Base-by-base conservation (phyloP, 306 rosid species). In the Ochetophila trinervis region DNA sequence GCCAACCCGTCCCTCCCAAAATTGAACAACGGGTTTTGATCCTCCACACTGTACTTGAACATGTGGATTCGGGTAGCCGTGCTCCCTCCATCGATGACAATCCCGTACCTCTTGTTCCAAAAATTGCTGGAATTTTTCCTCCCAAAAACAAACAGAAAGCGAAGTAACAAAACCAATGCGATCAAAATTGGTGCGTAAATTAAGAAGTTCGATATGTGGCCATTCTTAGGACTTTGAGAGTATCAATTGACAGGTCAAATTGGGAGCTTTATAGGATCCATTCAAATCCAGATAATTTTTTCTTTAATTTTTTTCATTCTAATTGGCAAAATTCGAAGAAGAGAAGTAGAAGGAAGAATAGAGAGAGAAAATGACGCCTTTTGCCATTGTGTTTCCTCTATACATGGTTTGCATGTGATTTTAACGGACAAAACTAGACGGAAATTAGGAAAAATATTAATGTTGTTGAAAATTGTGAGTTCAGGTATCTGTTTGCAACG, bases 51-150 rank as follows among this genome's bases (percentile, higher is more conserved):
- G 62, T 78, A 86, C 20, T 52, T 65, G 42, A 90, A 86, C 17
- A 93, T 91, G 68, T 93, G 95, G 73, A 90, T 84, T 63, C 99
- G 79, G 20, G 86, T 76, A 6, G 97, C 99, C 0, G 97, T 93
- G 57, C 98, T 93, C 30, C 98, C 98, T 0, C 99, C 97, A 62
- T 93, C 99, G 42, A 93, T 63, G 32, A 90, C 75, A 21, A 90
- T 87, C 57, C 86, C 82, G 64, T 83, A 89, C 58, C 83, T 76
- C 8, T 49, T 66, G 48, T 49, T 53, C 64, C 21, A 67, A 12
- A 65, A 36, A 42, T 10, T 37, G 23, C 62, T 68, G 24, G 67
- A 70, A 14, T 18, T 27, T 27, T 27, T 35, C 44, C 13, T 30
- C 15, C 62, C 37, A 10, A 61, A 53, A 48, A 79, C 44, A 23